Conservation (phyloP, 805 yeast species). For the Millerozyma acaciae region DNA sequence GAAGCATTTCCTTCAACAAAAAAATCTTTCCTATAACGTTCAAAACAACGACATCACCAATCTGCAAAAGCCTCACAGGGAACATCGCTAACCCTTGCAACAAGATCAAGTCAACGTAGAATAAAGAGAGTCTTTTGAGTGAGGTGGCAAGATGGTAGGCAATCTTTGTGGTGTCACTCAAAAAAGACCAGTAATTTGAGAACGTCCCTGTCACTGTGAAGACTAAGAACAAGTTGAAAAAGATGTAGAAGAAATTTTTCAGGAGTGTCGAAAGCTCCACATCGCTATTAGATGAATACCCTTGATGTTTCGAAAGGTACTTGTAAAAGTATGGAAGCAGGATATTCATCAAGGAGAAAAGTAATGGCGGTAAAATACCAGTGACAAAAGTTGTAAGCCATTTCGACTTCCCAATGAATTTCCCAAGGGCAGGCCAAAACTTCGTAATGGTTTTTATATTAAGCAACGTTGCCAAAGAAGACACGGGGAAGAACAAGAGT, state of each 20-base stretch:
- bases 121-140: constrained; percentile 47
- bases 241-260: constrained; percentile 58
- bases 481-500: constrained; percentile 51
- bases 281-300: constrained; percentile 54
- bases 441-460: constrained; percentile 53
- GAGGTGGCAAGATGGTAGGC: constrained; percentile 54
- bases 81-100: constrained; percentile 69
- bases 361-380: constrained; percentile 59
- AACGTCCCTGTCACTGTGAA: constrained; percentile 61
- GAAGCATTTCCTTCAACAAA: constrained; percentile 35
- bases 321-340: constrained; percentile 53
- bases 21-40: constrained; percentile 37
- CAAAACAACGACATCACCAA: constrained; percentile 48
- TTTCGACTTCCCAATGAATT: constrained; percentile 46
- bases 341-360: constrained; percentile 52
- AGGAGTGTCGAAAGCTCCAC: constrained; percentile 53
- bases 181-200: constrained; percentile 54
- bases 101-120: constrained; percentile 58
- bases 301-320: constrained; percentile 48
- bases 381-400: constrained; percentile 54
- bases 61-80: constrained; percentile 52
- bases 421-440: constrained; percentile 57
- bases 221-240: constrained; percentile 58
- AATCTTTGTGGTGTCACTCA: constrained; percentile 56
- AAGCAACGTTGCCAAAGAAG: constrained; percentile 53